phyloP scores from a whole-genome alignment of 108 stramenopile genomes.

The Skeletonema grethae region DNA sequence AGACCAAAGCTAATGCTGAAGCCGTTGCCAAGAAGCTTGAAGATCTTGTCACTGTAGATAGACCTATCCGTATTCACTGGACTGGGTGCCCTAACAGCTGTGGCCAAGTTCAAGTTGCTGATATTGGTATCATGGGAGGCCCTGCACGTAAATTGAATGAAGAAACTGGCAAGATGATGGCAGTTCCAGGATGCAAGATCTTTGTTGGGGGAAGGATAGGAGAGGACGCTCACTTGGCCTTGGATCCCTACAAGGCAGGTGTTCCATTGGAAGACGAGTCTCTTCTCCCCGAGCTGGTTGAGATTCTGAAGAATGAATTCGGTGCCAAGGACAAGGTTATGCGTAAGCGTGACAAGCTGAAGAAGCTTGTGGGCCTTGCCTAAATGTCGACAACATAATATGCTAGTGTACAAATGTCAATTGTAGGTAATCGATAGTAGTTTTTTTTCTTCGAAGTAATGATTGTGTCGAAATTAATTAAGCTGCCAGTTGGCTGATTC shows the following conservation, averaged over 20 bases:
- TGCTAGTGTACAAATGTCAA: not conserved
- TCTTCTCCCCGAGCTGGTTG: constrained; percentile 72
- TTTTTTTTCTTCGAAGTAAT: not conserved
- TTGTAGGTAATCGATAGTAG: not conserved
- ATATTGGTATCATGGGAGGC: constrained; percentile 96
- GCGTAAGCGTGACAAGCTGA: constrained; percentile 26
- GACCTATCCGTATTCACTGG: constrained; percentile 93
- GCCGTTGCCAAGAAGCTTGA: constrained; percentile 76
- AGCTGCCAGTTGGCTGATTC: constrained; percentile 29
- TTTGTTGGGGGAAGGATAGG: constrained; percentile 91
- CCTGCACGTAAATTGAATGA: constrained; percentile 78
- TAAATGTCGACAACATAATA: not conserved
- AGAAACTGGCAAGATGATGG: constrained; percentile 84
- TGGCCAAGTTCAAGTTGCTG: constrained; percentile 94
- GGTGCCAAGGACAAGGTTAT: constrained; percentile 72
- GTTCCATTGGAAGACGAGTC: constrained; percentile 78
- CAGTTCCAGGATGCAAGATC: constrained; percentile 92
- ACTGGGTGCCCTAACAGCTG: constrained; percentile 96
- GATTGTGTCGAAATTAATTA: not conserved
- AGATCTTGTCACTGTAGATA: constrained; percentile 70
- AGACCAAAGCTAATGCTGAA: constrained; percentile 89
- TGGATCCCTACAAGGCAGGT: constrained; percentile 74
- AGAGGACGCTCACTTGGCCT: constrained; percentile 79
- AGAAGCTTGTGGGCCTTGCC: constrained; percentile 13
- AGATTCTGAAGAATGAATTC: constrained; percentile 78